Evolutionary conservation across 805 yeast genomes (phyloP).

Genomic region (Cyberlindnera japonica): DNA sequence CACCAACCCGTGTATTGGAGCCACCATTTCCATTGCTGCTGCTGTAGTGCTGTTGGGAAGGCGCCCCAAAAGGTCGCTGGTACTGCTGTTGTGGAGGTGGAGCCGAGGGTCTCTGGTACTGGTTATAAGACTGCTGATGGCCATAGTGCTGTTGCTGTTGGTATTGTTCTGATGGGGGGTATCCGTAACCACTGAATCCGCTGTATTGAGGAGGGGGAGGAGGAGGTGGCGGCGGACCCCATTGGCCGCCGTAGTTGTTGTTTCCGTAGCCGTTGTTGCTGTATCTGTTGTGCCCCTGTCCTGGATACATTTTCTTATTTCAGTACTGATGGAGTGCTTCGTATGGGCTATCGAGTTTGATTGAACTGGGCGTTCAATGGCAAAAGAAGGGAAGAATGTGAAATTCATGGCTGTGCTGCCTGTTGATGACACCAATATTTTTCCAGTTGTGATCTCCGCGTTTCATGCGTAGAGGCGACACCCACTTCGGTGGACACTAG

Average conservation of each 20-base stretch:
- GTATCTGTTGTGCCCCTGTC: slow-evolving; percentile 9
- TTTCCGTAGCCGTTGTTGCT: not conserved
- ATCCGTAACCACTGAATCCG: not conserved
- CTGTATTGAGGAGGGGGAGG: slow-evolving; percentile 1
- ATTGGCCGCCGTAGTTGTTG: not conserved
- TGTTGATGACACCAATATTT: too few species aligned
- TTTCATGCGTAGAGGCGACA: too few species aligned
- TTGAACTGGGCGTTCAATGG: not conserved
- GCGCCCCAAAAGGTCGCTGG: slow-evolving; percentile 6
- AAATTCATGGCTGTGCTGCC: not conserved
- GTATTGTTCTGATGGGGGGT: slow-evolving; percentile 13
- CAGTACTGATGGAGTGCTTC: too few species aligned
- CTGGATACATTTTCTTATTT: slow-evolving; percentile 18
- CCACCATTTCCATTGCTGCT: slow-evolving; percentile 5
- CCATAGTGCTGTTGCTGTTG: slow-evolving; percentile 2
- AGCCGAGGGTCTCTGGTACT: slow-evolving; percentile 4
- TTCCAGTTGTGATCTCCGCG: slow-evolving; percentile 50
- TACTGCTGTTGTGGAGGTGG: slow-evolving; percentile 8
- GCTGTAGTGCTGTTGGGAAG: slow-evolving; percentile 6
- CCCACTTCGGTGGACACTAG: too few species aligned
- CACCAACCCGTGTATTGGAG: too few species aligned
- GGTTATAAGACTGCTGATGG: not conserved
- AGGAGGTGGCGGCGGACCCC: slow-evolving; percentile 3
- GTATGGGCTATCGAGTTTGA: not conserved
- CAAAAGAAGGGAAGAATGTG: not conserved